A percentile compares a stretch with the other conserved stretches of the same genome.
Evolutionary conservation across 371 early-diverging fungal genomes (phyloP).

Genomic region (Mucor lusitanicus): DNA sequence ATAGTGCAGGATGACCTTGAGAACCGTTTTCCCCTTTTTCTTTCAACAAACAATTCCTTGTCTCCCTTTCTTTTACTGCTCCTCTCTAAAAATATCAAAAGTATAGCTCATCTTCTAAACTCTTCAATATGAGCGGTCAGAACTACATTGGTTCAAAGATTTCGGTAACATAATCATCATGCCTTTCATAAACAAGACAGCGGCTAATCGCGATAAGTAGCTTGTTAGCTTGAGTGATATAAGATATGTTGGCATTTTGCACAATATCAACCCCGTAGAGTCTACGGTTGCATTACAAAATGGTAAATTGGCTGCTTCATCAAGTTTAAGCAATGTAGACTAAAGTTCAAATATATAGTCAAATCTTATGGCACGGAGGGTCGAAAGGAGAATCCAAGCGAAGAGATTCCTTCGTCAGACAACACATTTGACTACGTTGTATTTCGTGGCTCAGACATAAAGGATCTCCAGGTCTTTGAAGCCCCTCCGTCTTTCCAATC

Average conservation of each 20-base stretch:
- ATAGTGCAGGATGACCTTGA: not conserved
- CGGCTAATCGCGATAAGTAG: conserved; percentile 8
- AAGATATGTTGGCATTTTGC: conserved; percentile 88
- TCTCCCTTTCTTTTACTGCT: not conserved
- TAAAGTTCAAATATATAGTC: conserved; percentile 38
- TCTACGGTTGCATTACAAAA: conserved; percentile 87
- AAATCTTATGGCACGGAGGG: conserved; percentile 86
- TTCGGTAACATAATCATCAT: conserved; percentile 33
- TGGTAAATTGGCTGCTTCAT: conserved; percentile 43
- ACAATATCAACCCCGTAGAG: conserved; percentile 83
- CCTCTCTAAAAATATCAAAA: not conserved
- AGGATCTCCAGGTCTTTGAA: conserved; percentile 86
- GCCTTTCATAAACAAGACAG: not conserved
- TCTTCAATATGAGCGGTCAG: conserved; percentile 53
- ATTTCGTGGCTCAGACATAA: conserved; percentile 92
- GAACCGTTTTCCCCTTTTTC: not conserved
- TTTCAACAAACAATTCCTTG: not conserved
- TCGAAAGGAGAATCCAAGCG: conserved; percentile 71
- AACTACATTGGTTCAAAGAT: conserved; percentile 77
- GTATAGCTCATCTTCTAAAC: not conserved
- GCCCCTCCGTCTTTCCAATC: conserved; percentile 48
- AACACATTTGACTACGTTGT: conserved; percentile 89
- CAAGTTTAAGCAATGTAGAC: not conserved
- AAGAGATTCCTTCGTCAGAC: conserved; percentile 82
- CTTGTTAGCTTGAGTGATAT: conserved; percentile 89